Base-by-base conservation (phyloP, 148 eudicot species). In the Limonium bicolor region DNA sequence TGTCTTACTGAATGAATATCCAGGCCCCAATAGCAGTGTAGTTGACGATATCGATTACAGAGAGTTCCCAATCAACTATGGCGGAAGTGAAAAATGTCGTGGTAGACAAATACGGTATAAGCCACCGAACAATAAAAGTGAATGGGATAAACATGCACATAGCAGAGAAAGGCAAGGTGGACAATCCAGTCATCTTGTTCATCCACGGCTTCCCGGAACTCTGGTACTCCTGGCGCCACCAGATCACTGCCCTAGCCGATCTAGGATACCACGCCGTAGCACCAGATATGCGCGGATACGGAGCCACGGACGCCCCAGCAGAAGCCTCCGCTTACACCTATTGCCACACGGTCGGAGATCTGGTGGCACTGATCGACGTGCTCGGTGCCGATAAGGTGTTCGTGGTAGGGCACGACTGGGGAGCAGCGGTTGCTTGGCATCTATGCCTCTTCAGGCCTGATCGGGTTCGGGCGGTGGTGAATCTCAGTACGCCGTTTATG, bases 211-310 rank as follows among this genome's bases (percentile, higher is more conserved):
- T 78, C 50, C 82, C 78, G 0, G 76, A 74, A 29, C 72, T 71
- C 53, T 78, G 87, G 87, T 74, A 68, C 69, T 40, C 76, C 0
- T 74, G 87, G 78, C 68, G 80, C 30, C 82, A 75, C 69, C 87
- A 75, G 60, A 62, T 79, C 51, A 49, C 49, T 13, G 58, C 41
- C 27, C 66, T 79, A 11, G 61, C 87, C 1, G 52, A 72, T 46
- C 49, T 29, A 4, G 78, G 79, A 27, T 79, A 68, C 65, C 76
- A 60, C 13, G 61, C 69, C 2, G 65, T 74, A 20, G 82, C 82
- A 5, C 87, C 87, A 16, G 87, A 74, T 32, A 67, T 78, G 66
- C 69, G 87, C 13, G 82, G 79, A 35, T 79, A 40, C 45, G 87
- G 82, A 6, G 82, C 64, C 40, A 57, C 69, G 1, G 82, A 72